Evolutionary conservation across 2,329 filamentous ascomycete genomes (phyloP), one percentile per base, ranked within the genome.

Genomic region (Shiraia bambusicola): DNA sequence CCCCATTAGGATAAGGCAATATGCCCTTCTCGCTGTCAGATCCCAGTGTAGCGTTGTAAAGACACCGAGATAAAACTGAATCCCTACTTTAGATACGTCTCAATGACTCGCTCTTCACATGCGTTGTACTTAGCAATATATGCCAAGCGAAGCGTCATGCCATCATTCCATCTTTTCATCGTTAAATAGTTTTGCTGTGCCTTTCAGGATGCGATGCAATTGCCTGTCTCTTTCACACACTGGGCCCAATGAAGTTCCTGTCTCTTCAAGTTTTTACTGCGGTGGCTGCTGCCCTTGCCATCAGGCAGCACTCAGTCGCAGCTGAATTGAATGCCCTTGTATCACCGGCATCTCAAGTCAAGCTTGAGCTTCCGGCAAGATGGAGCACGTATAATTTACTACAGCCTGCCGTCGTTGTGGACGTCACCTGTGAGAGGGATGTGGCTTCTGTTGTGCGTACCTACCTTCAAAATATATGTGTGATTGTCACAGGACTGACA

Each of bases 371-470:
- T 6, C 46, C 40, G 28, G 45, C 51, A 37, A 43, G 59, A 42
- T 61, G 59, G 59, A 61, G 56, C 38, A 37, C 47, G 3, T 60
- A 37, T 35, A 47, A 50, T 4, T 45, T 48, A 6, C 58, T 56
- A 2, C 25, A 44, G 3, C 53, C 58, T 19, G 39, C 47, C 1
- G 46, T 58, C 5, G 51, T 61, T 13, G 55, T 63, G 9, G 48
- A 51, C 7, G 49, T 56, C 3, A 19, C 52, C 2, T 38, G 27
- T n/a, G 58, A 59, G 22, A 42, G 47, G 2, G 59, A 63, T 40
- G 47, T 63, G 7, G 50, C 51, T 8, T 37, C 14, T 2, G 42
- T 53, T 8, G 58, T 61, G 46, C 3, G 54, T 50, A 22, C 17
- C 3, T 10, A 11, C 15, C 7, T 11, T 11, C 13, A 13, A 8